Conservation (phyloP, 2,329 filamentous ascomycete species). For the Macroventuria anomochaeta region DNA sequence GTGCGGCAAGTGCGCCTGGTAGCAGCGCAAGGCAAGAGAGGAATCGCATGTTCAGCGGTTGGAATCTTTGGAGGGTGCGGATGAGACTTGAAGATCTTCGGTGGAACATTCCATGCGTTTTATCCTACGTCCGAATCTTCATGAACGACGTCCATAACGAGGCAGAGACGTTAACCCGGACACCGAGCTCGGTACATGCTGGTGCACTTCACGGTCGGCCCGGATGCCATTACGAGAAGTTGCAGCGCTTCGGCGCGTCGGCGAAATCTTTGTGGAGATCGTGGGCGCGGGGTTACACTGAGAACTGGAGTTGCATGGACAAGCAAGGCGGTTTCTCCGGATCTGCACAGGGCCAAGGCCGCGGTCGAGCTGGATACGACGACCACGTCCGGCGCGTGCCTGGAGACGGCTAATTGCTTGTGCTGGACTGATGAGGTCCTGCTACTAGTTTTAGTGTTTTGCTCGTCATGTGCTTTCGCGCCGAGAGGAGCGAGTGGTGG, state of each 20-base stretch:
- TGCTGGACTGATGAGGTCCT: neutral
- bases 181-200: neutral
- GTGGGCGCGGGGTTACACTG: constrained; percentile 2
- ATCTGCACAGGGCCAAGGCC: constrained; percentile 10
- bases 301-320: neutral
- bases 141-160: neutral
- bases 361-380: constrained; percentile 5
- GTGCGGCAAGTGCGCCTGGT: constrained; percentile 21
- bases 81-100: too few species aligned
- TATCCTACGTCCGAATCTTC: neutral
- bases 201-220: neutral
- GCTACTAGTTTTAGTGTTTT: neutral
- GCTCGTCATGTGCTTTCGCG: neutral
- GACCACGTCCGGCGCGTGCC: neutral
- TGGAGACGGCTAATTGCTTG: neutral
- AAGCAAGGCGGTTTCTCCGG: constrained; percentile 9
- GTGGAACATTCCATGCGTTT: neutral
- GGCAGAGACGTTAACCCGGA: neutral
- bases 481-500: neutral
- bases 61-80: neutral
- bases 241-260: neutral
- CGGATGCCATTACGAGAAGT: constrained; percentile 2
- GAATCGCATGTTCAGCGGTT: constrained; percentile 21
- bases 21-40: constrained; percentile 22
- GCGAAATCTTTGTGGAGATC: neutral